Evolutionary conservation across 2,329 filamentous ascomycete genomes (phyloP).

Genomic region (Tolypocladium paradoxum): DNA sequence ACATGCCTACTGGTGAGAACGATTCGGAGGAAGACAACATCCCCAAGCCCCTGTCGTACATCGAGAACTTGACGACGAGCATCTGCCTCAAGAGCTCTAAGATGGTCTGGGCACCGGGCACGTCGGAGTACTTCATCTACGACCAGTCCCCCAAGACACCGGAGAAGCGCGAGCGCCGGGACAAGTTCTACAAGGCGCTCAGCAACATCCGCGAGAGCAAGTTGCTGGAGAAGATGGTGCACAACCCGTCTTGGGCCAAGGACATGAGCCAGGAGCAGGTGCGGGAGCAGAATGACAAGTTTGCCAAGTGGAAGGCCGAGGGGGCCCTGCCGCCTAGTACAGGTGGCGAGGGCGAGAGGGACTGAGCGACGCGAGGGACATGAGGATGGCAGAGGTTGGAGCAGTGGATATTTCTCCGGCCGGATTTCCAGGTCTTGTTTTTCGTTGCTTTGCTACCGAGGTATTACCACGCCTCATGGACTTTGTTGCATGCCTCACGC

Average conservation of each 20-base stretch:
- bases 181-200: conserved; percentile 40
- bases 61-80: conserved; percentile 59
- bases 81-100: conserved; percentile 72
- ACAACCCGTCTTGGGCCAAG: conserved; percentile 71
- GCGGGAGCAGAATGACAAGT: conserved; percentile 61
- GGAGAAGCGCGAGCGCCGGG: conserved; percentile 46
- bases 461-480: neutral
- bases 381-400: neutral
- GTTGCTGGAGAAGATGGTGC: conserved; percentile 70
- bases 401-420: neutral
- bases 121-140: conserved; percentile 61
- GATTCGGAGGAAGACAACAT: conserved; percentile 53
- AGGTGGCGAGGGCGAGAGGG: conserved; percentile 1
- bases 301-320: conserved; percentile 41
- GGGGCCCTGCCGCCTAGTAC: conserved; percentile 24
- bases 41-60: conserved; percentile 48
- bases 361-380: neutral
- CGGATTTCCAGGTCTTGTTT: neutral
- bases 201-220: conserved; percentile 57
- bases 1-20: conserved; percentile 51
- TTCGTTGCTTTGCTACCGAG: neutral
- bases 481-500: neutral
- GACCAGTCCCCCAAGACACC: conserved; percentile 57
- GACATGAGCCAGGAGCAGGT: conserved; percentile 68
- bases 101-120: conserved; percentile 63